Conservation (phyloP, 495 filamentous ascomycete species). For the Chaetomium cochliodes region DNA sequence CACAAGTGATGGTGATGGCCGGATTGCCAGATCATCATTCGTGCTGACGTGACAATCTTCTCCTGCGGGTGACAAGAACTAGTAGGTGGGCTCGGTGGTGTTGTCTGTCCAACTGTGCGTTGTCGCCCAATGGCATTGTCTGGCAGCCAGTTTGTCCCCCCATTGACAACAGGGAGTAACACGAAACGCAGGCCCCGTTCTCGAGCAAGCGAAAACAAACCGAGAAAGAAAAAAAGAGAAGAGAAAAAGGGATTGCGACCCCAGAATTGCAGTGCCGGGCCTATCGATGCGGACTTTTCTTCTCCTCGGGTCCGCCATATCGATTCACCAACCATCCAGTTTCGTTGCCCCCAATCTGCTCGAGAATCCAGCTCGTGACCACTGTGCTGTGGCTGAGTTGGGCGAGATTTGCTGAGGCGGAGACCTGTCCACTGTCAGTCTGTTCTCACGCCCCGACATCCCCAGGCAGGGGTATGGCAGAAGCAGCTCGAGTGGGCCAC, state of each 20-base stretch:
- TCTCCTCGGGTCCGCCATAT: background rate
- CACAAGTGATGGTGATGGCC: background rate
- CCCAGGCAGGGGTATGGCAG: background rate
- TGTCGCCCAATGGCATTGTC: too few species aligned
- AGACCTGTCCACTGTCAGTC: too few species aligned
- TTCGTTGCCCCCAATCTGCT: background rate
- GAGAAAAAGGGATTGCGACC: too few species aligned
- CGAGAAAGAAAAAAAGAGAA: background rate
- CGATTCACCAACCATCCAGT: too few species aligned
- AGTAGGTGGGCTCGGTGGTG: background rate
- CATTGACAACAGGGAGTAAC: background rate
- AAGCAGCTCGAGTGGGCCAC: constrained; percentile 1
- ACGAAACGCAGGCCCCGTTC: background rate
- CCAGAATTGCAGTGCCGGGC: too few species aligned
- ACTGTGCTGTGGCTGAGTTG: constrained; percentile 5
- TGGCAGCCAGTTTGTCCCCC: background rate
- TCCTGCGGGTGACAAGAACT: background rate
- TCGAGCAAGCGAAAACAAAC: background rate
- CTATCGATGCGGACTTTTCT: too few species aligned
- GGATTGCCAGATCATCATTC: constrained; percentile 8
- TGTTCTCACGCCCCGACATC: constrained; percentile 9
- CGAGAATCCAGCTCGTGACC: constrained; percentile 1
- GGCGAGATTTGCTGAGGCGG: constrained; percentile 1
- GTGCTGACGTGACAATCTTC: background rate
- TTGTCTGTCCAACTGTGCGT: background rate